Percentiles rank a stretch among this genome's conserved stretches.
Conservation (phyloP, 768 basidiomycete genomes). For the Cyclocybe cylindracea region DNA sequence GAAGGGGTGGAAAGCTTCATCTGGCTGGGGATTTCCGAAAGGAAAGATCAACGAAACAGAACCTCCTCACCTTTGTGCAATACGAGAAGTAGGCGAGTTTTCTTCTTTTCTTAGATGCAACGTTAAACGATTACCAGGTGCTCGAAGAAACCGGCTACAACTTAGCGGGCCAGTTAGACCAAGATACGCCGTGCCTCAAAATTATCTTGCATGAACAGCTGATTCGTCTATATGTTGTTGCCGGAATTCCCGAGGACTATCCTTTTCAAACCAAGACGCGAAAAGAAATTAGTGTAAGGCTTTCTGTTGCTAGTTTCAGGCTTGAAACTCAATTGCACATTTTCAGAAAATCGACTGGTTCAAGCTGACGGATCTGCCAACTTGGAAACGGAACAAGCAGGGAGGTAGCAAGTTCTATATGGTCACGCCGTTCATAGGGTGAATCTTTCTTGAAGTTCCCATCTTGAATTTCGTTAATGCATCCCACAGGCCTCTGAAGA, state of each 20-base stretch:
- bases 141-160: conserved; percentile 98
- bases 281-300: conserved; percentile 94
- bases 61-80: conserved; percentile 78
- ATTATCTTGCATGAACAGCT: conserved; percentile 86
- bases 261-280: conserved; percentile 91
- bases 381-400: conserved; percentile 79
- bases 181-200: conserved; percentile 65
- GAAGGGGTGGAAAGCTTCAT: conserved; percentile 95
- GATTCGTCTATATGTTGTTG: conserved; percentile 89
- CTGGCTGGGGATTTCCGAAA: conserved; percentile 99
- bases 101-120: conserved; percentile 5
- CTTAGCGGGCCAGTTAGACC: conserved; percentile 64
- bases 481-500: conserved; percentile 49
- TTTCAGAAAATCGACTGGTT: conserved; percentile 96
- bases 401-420: conserved; percentile 83
- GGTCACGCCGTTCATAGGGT: conserved; percentile 93
- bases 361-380: conserved; percentile 82
- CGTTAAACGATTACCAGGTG: conserved; percentile 56
- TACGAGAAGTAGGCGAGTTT: conserved; percentile 75
- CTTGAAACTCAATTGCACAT: conserved; percentile 17
- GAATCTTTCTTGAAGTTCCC: conserved; percentile 22
- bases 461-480: conserved; percentile 8
- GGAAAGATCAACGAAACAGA: conserved; percentile 99
- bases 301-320: conserved; percentile 1
- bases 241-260: conserved; percentile 85